Percentiles rank a stretch among this genome's conserved stretches.
Conservation (phyloP, 257 asterid genomes). For the Jacaranda mimosifolia region DNA sequence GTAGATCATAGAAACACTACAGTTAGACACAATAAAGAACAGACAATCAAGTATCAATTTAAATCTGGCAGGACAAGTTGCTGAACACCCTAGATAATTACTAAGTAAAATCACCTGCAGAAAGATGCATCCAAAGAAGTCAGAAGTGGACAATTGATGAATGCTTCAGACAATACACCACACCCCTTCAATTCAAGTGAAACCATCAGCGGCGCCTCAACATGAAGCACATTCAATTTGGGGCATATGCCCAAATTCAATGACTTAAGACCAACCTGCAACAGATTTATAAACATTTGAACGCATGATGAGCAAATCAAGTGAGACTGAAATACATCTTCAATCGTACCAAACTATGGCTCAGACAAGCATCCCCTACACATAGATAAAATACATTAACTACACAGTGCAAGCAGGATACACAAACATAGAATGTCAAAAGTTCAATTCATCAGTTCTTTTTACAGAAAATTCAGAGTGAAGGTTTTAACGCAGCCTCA, state of each 20-base stretch:
- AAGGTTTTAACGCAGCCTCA: constrained; percentile 15
- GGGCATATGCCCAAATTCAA: constrained; percentile 98
- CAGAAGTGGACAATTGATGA: constrained; percentile 79
- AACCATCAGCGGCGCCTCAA: constrained; percentile 88
- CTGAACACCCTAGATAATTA: background rate
- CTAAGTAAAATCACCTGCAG: constrained; percentile 61
- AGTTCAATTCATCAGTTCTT: background rate
- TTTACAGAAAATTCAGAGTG: background rate
- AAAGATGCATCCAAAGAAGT: constrained; percentile 97
- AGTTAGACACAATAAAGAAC: constrained; percentile 14
- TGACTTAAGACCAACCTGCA: constrained; percentile 92
- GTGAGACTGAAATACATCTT: background rate
- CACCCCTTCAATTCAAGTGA: constrained; percentile 98
- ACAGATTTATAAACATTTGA: constrained; percentile 5
- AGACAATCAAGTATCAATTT: background rate
- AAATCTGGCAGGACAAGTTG: constrained; percentile 7
- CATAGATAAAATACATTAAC: background rate
- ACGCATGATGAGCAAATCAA: background rate
- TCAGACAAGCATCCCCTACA: background rate
- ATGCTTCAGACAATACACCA: constrained; percentile 88
- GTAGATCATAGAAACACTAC: constrained; percentile 26
- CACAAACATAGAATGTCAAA: background rate
- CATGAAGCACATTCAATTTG: constrained; percentile 71
- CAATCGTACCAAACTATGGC: background rate
- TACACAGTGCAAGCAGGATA: background rate